A percentile compares a stretch with the other conserved stretches of the same genome.
These are phyloP conservation scores for Umbellularia californica DNA, from an alignment of 164 flowering plant species.

Conservation along the genomic window DNA sequence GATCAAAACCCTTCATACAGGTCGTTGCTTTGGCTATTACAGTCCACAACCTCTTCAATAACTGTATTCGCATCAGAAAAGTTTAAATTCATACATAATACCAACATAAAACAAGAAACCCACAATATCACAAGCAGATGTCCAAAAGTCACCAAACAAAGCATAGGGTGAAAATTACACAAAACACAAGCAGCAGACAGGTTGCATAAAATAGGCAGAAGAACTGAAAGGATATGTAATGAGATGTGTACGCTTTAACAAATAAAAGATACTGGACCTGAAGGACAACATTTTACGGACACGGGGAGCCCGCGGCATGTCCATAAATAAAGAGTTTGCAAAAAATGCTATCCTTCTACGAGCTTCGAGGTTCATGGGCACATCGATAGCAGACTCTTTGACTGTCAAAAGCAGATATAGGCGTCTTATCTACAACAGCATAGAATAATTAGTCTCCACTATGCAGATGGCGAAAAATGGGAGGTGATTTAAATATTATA, in stretches of 20 bases:
- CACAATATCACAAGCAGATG: background rate
- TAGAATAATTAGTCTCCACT: background rate
- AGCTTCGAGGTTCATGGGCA: slow-evolving; percentile 91
- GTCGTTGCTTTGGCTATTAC: too few relatives aligned
- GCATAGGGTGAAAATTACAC: background rate
- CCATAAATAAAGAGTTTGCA: slow-evolving; percentile 89
- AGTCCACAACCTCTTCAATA: too few relatives aligned
- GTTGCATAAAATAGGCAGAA: too few relatives aligned
- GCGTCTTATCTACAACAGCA: slow-evolving; percentile 28
- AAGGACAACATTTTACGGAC: slow-evolving; percentile 95
- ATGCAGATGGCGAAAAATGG: background rate
- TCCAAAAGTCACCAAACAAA: background rate
- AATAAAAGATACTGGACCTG: slow-evolving; percentile 37
- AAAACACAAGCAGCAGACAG: background rate
- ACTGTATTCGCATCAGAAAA: too few relatives aligned
- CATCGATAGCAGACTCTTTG: slow-evolving; percentile 79
- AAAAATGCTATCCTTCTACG: slow-evolving; percentile 88
- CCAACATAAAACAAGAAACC: background rate
- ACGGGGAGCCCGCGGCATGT: slow-evolving; percentile 92
- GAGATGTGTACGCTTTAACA: background rate
- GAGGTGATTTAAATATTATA: background rate
- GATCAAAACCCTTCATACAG: too few relatives aligned
- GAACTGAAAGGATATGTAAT: background rate
- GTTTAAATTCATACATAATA: too few relatives aligned
- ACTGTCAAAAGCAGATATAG: slow-evolving; percentile 68